A percentile compares a stretch with the other conserved stretches of the same genome.
Conservation (phyloP, 306 rosid genomes). For the Macrotyloma uniflorum region DNA sequence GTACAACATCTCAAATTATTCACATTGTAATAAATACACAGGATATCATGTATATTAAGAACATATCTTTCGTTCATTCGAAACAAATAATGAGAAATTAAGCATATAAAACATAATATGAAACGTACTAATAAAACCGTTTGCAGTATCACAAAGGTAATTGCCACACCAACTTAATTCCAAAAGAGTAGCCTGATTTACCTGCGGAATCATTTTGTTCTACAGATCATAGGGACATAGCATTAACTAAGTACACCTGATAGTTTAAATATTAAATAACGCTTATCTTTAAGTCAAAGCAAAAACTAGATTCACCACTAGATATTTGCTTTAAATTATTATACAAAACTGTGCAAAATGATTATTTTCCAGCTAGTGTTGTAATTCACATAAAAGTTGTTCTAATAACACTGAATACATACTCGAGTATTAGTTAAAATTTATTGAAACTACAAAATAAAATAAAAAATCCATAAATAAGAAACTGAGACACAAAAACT, state of each 20-base stretch:
- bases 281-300: conserved; percentile 3
- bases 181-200: conserved; percentile 13
- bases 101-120: not conserved
- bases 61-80: not conserved
- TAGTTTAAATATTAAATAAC: not conserved
- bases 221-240: too few species aligned
- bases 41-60: not conserved
- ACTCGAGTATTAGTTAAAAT: not conserved
- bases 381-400: not conserved
- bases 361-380: conserved; percentile 13
- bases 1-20: conserved; percentile 27
- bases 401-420: not conserved
- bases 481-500: not conserved
- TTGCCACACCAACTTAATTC: not conserved
- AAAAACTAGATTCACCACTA: conserved; percentile 13
- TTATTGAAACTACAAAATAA: too few species aligned
- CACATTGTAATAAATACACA: not conserved
- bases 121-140: not conserved
- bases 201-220: not conserved
- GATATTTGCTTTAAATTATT: conserved; percentile 15
- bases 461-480: too few species aligned
- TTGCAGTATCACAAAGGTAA: conserved; percentile 13
- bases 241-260: not conserved
- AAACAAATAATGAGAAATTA: conserved; percentile 1
- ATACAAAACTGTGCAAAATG: conserved; percentile 16